Evolutionary conservation across 1,284 basidiomycete species (phyloP).

Genomic region (Boletus sp.): DNA sequence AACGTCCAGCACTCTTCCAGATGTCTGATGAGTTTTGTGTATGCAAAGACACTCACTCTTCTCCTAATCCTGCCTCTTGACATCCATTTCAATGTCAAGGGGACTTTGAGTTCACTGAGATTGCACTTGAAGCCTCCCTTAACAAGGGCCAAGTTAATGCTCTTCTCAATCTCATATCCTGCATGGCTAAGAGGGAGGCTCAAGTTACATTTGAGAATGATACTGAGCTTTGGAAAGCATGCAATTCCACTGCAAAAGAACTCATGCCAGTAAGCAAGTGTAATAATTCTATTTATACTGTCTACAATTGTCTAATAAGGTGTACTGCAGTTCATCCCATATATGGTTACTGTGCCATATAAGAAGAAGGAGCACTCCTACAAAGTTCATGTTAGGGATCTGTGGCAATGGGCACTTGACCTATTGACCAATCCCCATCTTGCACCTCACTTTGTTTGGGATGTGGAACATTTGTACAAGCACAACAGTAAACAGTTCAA

Average conservation of each 20-base stretch:
- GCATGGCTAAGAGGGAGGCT: background rate
- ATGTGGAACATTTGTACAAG: constrained; percentile 22
- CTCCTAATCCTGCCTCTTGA: constrained; percentile 1
- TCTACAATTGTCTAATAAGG: background rate
- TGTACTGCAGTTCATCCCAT: background rate
- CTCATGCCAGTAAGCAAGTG: background rate
- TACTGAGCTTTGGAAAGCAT: constrained; percentile 5
- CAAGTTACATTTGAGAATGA: constrained; percentile 8
- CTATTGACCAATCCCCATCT: constrained; percentile 28
- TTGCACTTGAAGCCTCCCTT: constrained; percentile 7
- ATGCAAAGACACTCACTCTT: background rate
- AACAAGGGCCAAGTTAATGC: constrained; percentile 9
- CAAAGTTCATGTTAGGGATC: constrained; percentile 8
- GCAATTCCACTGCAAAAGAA: background rate
- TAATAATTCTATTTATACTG: background rate
- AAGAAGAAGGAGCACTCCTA: constrained; percentile 1
- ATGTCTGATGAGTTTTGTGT: background rate
- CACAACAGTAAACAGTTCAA: constrained; percentile 26
- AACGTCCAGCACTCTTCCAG: background rate
- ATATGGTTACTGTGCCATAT: background rate
- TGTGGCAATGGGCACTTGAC: constrained; percentile 34
- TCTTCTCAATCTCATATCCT: constrained; percentile 7
- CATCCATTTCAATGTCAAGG: constrained; percentile 1
- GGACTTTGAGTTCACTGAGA: constrained; percentile 10
- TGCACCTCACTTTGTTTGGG: constrained; percentile 23